phyloP scores from a whole-genome alignment of 164 flowering plant species.

The Tetrastigma voinierianum region DNA sequence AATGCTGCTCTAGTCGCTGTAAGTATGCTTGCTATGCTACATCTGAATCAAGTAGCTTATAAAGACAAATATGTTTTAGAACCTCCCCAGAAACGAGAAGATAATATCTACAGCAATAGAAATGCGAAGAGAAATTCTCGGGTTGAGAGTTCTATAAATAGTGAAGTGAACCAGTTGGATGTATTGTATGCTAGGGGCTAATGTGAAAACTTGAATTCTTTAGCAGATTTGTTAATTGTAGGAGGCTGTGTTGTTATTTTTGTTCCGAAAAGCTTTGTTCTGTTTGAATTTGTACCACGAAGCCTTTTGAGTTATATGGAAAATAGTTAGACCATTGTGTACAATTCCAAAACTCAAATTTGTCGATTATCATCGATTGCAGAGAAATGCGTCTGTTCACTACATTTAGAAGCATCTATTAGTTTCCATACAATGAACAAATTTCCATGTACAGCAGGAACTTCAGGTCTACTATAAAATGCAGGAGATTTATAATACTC shows the following conservation, averaged over 20 bases:
- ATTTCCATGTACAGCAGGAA: too few species aligned
- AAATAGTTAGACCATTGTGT: neutral
- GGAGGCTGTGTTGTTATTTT: neutral
- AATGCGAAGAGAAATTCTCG: conserved; percentile 16
- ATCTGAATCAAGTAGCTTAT: conserved; percentile 40
- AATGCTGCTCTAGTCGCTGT: conserved; percentile 76
- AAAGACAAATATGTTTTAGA: conserved; percentile 24
- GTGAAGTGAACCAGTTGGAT: conserved; percentile 34
- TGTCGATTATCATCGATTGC: neutral
- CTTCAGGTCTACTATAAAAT: too few species aligned
- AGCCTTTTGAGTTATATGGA: neutral
- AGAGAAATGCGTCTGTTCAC: too few species aligned
- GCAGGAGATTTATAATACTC: too few species aligned
- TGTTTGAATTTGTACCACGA: neutral
- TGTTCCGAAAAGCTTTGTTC: neutral
- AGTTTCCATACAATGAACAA: too few species aligned
- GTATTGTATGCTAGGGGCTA: conserved; percentile 57
- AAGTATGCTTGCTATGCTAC: conserved; percentile 70
- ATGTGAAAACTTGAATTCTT: conserved; percentile 5
- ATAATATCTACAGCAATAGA: conserved; percentile 10
- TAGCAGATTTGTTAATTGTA: neutral
- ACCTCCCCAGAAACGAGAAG: conserved; percentile 22
- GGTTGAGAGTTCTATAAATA: conserved; percentile 23
- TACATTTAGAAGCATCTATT: too few species aligned
- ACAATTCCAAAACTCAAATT: neutral